Base-by-base conservation (phyloP, 1,284 basidiomycete genomes). In the Ceratobasidium sp. region DNA sequence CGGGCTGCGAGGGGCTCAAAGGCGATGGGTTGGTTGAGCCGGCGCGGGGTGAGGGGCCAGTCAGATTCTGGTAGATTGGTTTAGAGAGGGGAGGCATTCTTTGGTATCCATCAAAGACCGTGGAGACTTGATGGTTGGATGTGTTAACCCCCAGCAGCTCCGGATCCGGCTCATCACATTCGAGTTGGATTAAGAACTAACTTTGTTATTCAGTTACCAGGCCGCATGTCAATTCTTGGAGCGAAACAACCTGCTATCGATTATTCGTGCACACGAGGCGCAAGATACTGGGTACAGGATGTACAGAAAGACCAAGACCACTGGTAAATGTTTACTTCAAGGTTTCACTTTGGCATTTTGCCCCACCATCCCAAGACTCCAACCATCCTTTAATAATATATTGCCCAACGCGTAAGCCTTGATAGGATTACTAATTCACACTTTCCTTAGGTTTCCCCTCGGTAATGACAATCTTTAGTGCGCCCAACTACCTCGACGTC, bases 261-360 rank as follows among this genome's bases (percentile, higher is more conserved):
- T 98, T 84, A 97, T 98, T 80, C 91, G 96, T 73, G 96, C 96
- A 0, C 96, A 98, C 82, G 96, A 98, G 84, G 96, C 96, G 20
- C 96, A 98, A 84, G 96, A 98, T 86, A 95, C 96, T 33, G 96
- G 96, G 90, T 97, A 96, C 84, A 94, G 96, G 78, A 98, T 98
- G 96, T 98, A 98, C 85, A 93, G 95, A 82, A 98, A 98, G 87
- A 97, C 96, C 20, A 94, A 96, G 85, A 94, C 94, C 62, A 98
- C 96, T 0, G 96, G 71, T 64, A 20, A n/a, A 59, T 74, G 38
- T 38, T n/a, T n/a, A n/a, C n/a, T n/a, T n/a, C n/a, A n/a, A n/a
- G n/a, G n/a, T 50, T 23, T 44, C 2, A 30, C 38, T 35, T 6
- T 23, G 46, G 88, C 23, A 12, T 27, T 30, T 59, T 23, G 23